Evolutionary conservation across 2,329 filamentous ascomycete genomes (phyloP).

Genomic region (Aspergillus quadricinctus): DNA sequence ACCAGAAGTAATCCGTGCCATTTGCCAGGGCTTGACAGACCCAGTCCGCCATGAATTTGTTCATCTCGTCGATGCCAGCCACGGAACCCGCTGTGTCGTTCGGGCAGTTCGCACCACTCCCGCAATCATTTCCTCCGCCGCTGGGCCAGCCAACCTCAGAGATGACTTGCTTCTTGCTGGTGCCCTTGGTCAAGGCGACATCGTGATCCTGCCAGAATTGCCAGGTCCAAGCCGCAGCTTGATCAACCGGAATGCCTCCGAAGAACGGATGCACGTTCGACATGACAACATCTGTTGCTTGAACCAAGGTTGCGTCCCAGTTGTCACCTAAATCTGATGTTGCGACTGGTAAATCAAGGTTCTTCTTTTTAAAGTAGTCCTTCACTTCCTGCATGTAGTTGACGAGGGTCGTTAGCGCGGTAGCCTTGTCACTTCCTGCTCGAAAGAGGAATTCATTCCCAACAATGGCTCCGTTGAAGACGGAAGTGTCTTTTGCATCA

Average conservation of each 20-base stretch:
- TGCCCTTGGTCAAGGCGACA: constrained; percentile 57
- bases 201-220: constrained; percentile 74
- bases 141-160: constrained; percentile 90
- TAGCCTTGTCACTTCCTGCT: constrained; percentile 48
- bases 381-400: constrained; percentile 64
- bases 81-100: constrained; percentile 59
- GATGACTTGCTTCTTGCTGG: constrained; percentile 69
- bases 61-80: constrained; percentile 75
- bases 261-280: constrained; percentile 97
- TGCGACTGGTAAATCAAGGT: constrained; percentile 70
- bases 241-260: constrained; percentile 64
- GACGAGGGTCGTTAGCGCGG: constrained; percentile 62
- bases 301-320: constrained; percentile 68
- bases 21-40: constrained; percentile 76
- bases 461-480: constrained; percentile 59
- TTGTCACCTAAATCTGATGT: constrained; percentile 87
- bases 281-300: constrained; percentile 82
- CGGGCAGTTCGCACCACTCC: constrained; percentile 54
- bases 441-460: constrained; percentile 62
- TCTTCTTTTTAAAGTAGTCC: constrained; percentile 63
- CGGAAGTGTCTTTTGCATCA: constrained; percentile 35
- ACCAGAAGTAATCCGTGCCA: constrained; percentile 92
- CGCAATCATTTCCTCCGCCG: constrained; percentile 74
- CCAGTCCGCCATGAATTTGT: constrained; percentile 80
- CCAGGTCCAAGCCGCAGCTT: constrained; percentile 76